Evolutionary conservation across 352 stramenopile genomes (phyloP), one percentile per base, ranked within the genome.

Genomic region (Pythium rishiriense): DNA sequence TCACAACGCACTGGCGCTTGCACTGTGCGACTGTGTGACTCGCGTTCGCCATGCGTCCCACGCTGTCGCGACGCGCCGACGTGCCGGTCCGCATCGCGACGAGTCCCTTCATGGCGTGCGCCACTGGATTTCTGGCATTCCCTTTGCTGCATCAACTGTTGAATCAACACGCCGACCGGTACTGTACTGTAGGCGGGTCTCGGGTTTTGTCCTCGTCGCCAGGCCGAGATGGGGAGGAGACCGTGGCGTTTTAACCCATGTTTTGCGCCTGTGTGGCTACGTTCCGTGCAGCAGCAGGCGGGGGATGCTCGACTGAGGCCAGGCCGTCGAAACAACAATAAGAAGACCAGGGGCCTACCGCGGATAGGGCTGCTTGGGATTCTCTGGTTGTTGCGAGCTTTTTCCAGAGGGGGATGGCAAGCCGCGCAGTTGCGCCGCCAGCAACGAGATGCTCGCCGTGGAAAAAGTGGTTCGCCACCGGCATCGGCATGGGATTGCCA

Each of bases 1-100:
- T 2, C 11, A 37, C 11, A 11, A 14, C 12, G 35, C 14, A 21
- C 1, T n/a, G 11, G 37, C 37, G 37, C 37, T 43, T 43, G 37
- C 37, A 43, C 37, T 43, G 37, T 43, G 37, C 37, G 37, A 43
- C 37, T 43, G 37, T 43, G 37, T 43, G 37, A 43, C 37, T 43
- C 37, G 37, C 37, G 37, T 6, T 6, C 37, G 37, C 37, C 37
- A 43, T 19, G n/a, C 37, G 37, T 43, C 37, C 37, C 37, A 43
- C 37, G 17, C 33, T 39, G 37, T 17, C 14, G 37, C 14, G 37
- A 8, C 14, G 37, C 37, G 4, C 14, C 37, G 14, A 43, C 4
- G 37, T n/a, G n/a, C n/a, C n/a, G n/a, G n/a, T n/a, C n/a, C n/a
- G n/a, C n/a, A n/a, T n/a, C n/a, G n/a, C n/a, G n/a, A 43, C 15